Evolutionary conservation across 2,329 filamentous ascomycete species (phyloP).

Genomic region (Polytolypa hystricis): DNA sequence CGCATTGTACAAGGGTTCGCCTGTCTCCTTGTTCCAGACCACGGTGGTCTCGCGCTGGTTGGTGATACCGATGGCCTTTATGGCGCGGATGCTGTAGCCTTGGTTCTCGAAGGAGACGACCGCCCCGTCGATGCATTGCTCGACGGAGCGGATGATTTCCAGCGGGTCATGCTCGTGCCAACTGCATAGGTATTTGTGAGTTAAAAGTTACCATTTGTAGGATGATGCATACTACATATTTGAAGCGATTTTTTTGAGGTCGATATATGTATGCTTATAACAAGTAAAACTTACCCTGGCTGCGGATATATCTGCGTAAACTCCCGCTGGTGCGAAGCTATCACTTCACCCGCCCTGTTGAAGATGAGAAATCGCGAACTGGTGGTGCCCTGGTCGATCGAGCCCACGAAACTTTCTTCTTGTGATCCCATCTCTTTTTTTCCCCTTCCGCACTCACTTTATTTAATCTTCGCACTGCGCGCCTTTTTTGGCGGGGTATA

Average conservation of each 20-base stretch:
- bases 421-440: conserved; percentile 2
- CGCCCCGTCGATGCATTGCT: conserved; percentile 68
- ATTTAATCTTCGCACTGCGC: not conserved
- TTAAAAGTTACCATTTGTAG: not conserved
- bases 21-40: conserved; percentile 72
- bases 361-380: conserved; percentile 87
- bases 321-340: conserved; percentile 76
- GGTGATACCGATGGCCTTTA: conserved; percentile 72
- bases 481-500: no score
- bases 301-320: conserved; percentile 80
- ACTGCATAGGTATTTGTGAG: conserved; percentile 32
- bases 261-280: conserved; percentile 5
- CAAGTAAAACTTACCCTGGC: conserved; percentile 55
- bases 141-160: conserved; percentile 63
- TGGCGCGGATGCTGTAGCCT: conserved; percentile 56
- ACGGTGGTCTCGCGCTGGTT: conserved; percentile 85
- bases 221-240: not conserved
- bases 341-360: conserved; percentile 62
- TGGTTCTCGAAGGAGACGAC: conserved; percentile 59
- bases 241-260: not conserved
- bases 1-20: conserved; percentile 74
- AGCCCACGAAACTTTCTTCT: conserved; percentile 56
- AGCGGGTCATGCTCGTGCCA: conserved; percentile 86
- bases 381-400: conserved; percentile 85
- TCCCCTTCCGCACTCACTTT: not conserved